Evolutionary conservation across 768 basidiomycete species (phyloP), one percentile per base, ranked within the genome.

Genomic region (Mycena galopus): DNA sequence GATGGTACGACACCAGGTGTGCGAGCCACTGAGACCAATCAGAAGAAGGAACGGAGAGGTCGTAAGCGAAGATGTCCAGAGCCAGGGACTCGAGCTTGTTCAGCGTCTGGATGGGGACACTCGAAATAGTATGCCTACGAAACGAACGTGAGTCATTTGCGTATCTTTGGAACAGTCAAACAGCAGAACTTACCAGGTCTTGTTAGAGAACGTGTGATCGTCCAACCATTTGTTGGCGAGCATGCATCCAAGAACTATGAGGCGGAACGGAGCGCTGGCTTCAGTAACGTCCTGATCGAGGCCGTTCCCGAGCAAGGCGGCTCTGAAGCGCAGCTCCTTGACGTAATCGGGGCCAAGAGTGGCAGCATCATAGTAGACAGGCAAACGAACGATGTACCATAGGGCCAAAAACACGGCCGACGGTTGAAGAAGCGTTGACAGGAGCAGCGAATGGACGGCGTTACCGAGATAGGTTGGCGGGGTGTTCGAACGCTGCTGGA

Each of bases 201-300:
- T 95, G 82, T 95, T 95, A 47, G 93, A 94, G 81, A 95, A 95
- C 0, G 94, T 95, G 77, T 95, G 94, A 76, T 95, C 94, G 74
- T 95, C 94, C 74, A 95, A 78, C 94, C 94, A 95, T 82, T 95
- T 95, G 81, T 95, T 95, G 23, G 94, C 93, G 37, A 95, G 84
- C 93, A 95, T 94, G 73, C 91, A 94, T 23, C 94, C 94, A 27
- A 95, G 85, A 27, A 95, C 88, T 69, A 95, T 85, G 51, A 95
- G 85, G 64, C 92, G 89, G 81, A 94, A 95, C 14, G 92, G 90
- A 1, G 90, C 91, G 70, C 86, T 87, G 8, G 86, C 84, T 78
- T 93, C 92, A 59, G 84, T 81, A 4, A 83, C 81, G 56, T 90
- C 88, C 73, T 82, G 79, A 47, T 90, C 89, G 30, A 81, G 77